Conservation (phyloP, 805 yeast genomes). For the Lachancea kluyveri region DNA sequence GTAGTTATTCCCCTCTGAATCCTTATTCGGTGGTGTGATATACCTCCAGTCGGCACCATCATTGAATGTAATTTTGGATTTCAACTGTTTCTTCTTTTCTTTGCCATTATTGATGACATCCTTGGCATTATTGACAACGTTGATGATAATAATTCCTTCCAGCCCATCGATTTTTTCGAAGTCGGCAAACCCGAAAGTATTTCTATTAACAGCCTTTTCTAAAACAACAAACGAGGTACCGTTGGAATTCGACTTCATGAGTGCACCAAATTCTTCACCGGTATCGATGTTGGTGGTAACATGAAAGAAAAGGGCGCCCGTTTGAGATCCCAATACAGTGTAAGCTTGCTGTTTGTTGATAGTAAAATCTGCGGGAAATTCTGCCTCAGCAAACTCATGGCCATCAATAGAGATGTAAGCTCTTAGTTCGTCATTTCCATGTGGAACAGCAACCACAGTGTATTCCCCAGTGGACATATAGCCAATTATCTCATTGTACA, state of each 20-base stretch:
- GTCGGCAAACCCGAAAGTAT: conserved; percentile 71
- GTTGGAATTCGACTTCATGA: conserved; percentile 83
- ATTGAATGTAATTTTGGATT: conserved; percentile 73
- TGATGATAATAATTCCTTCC: conserved; percentile 79
- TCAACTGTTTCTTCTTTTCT: conserved; percentile 50
- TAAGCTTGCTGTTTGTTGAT: conserved; percentile 63
- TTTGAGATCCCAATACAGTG: conserved; percentile 69
- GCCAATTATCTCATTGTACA: conserved; percentile 61
- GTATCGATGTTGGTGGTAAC: conserved; percentile 55
- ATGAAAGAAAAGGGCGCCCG: conserved; percentile 74
- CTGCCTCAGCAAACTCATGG: conserved; percentile 62
- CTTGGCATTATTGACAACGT: conserved; percentile 54
- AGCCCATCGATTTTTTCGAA: conserved; percentile 76
- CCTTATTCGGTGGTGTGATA: conserved; percentile 61
- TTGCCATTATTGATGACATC: conserved; percentile 22
- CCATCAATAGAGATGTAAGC: conserved; percentile 83
- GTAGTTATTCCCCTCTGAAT: conserved; percentile 53
- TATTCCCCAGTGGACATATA: conserved; percentile 67
- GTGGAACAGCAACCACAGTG: conserved; percentile 61
- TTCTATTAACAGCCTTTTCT: conserved; percentile 67
- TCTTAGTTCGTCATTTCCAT: conserved; percentile 45
- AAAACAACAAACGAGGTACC: conserved; percentile 81
- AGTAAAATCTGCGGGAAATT: conserved; percentile 60
- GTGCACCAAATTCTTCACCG: conserved; percentile 63
- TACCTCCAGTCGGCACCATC: conserved; percentile 88